Base-by-base conservation (phyloP, 768 basidiomycete genomes). In the Mycena kentingensis region DNA sequence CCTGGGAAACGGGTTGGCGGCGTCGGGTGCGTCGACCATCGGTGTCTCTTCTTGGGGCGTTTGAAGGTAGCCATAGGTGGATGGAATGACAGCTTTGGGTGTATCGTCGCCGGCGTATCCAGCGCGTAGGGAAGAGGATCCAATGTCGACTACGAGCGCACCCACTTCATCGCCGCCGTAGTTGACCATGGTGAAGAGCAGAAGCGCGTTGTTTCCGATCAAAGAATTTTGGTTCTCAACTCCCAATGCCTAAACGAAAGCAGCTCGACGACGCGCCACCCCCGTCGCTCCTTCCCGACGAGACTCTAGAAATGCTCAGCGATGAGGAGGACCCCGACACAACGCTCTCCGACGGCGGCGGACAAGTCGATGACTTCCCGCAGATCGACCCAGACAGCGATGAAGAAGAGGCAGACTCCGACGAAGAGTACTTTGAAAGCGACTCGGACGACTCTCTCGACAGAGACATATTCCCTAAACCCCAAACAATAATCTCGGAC, bases 61-160 rank as follows among this genome's bases (percentile, higher is more conserved):
- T 52, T 70, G 73, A 35, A 79, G 79, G 68, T 85, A 94, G 27
- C 95, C 95, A 70, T 93, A 98, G 37, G 83, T 78, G 3, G 94
- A 90, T 7, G 97, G 90, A 57, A 96, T 83, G 55, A 98, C 85
- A 16, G 90, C 88, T 70, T 93, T 92, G 16, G 97, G 97, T 11
- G 89, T 83, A 64, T 98, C 97, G 71, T 98, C 96, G 39, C 97
- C 97, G 11, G 97, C 96, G 69, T 98, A 97, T 47, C 97, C 97
- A 11, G 93, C 93, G 66, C 97, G 87, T 48, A 95, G 74, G 8
- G 93, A 88, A 22, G 89, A 88, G 11, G 90, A 78, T 25, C 97
- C 97, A 66, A 98, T 88, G 74, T 99, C 97, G 31, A 99, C 75
- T 21, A 98, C 97, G 46, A 98, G 76, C 26, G 96, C 97, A 29